Conservation (phyloP, 2,329 filamentous ascomycete genomes). For the Seiridium cupressi region DNA sequence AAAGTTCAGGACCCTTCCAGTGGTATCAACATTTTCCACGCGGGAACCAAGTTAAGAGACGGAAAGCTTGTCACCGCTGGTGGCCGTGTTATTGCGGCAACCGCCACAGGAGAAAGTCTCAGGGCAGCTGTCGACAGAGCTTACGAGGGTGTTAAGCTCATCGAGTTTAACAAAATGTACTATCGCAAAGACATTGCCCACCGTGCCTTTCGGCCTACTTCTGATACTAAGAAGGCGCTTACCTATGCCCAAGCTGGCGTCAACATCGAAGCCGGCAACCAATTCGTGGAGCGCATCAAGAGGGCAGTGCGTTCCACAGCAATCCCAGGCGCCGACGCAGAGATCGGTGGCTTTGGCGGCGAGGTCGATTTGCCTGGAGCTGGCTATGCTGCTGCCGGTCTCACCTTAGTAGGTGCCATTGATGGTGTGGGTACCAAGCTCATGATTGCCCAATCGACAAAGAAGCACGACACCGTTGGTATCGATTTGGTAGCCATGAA, state of each 20-base stretch:
- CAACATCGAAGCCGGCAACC: conserved; percentile 90
- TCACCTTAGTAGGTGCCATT: conserved; percentile 83
- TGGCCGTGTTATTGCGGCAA: conserved; percentile 92
- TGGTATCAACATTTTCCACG: conserved; percentile 81
- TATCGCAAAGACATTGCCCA: conserved; percentile 91
- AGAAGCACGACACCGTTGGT: conserved; percentile 90
- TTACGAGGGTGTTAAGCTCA: conserved; percentile 78
- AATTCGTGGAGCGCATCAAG: conserved; percentile 90
- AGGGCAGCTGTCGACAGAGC: conserved; percentile 81
- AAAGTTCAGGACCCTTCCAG: conserved; percentile 42
- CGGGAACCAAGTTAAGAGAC: conserved; percentile 70
- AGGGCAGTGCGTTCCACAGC: conserved; percentile 80
- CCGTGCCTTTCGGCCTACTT: conserved; percentile 57
- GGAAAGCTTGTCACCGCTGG: conserved; percentile 74
- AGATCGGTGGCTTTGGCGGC: conserved; percentile 94
- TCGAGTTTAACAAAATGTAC: conserved; percentile 86
- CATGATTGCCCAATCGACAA: conserved; percentile 87
- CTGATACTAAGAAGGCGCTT: conserved; percentile 51
- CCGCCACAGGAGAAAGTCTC: conserved; percentile 70
- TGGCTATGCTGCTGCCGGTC: conserved; percentile 64
- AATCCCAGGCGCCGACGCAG: conserved; percentile 82
- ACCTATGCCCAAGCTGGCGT: conserved; percentile 95
- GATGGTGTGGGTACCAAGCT: conserved; percentile 96
- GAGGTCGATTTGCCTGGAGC: conserved; percentile 75
- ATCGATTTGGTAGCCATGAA: conserved; percentile 99